Evolutionary conservation across 768 basidiomycete species (phyloP).

Genomic region (Lyophyllum atratum): DNA sequence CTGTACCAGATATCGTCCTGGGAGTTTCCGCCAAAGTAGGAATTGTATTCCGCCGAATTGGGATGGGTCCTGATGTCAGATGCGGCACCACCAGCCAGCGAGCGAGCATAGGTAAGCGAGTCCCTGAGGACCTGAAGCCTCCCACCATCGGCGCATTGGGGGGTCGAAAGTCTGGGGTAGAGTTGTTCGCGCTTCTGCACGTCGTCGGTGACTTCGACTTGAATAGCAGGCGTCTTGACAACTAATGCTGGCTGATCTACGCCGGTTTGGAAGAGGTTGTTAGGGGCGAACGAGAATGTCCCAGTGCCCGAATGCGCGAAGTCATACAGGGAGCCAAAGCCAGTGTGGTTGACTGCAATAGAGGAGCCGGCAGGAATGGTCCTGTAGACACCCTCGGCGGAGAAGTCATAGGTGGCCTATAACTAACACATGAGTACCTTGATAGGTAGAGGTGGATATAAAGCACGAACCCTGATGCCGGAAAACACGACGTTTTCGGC

Average conservation of each 20-base stretch:
- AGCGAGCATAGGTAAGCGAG: constrained; percentile 1
- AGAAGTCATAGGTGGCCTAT: constrained; percentile 8
- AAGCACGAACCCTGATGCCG: constrained; percentile 2
- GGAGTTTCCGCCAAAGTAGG: constrained; percentile 7
- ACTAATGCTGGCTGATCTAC: neutral
- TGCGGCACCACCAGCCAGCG: constrained; percentile 6
- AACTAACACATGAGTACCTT: neutral
- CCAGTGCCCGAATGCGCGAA: constrained; percentile 7
- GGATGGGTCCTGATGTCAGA: constrained; percentile 9
- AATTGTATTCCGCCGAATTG: constrained; percentile 2
- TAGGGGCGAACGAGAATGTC: constrained; percentile 4
- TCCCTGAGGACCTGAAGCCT: constrained; percentile 1
- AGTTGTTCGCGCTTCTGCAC: constrained; percentile 4
- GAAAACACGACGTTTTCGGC: constrained; percentile 5
- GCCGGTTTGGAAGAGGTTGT: constrained; percentile 5
- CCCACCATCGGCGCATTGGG: neutral
- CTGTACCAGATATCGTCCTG: constrained; percentile 8
- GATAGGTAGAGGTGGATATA: neutral
- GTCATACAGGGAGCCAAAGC: constrained; percentile 7
- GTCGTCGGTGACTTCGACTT: constrained; percentile 2
- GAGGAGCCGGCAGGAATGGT: constrained; percentile 11
- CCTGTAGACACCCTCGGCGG: constrained; percentile 3
- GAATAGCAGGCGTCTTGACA: neutral
- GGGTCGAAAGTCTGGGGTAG: constrained; percentile 2
- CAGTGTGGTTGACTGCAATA: constrained; percentile 14